Conservation (phyloP, 2,329 filamentous ascomycete species). For the Hypoxylon sp. region DNA sequence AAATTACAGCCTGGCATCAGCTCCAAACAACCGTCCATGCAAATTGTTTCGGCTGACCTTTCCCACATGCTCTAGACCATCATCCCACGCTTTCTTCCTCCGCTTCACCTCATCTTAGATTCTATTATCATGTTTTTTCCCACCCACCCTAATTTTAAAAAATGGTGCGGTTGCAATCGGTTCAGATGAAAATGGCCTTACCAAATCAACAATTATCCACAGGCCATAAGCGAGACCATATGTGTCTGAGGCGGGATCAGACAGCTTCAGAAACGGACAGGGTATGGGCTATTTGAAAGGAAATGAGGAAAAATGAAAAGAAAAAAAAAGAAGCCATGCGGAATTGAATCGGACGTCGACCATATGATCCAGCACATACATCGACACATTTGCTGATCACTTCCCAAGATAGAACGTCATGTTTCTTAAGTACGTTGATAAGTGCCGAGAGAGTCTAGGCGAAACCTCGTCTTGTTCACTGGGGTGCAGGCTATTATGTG, state of each 20-base stretch:
- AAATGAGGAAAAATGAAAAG: slow-evolving; percentile 5
- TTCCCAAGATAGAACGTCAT: slow-evolving; percentile 44
- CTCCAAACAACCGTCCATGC: slow-evolving; percentile 41
- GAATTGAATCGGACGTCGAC: slow-evolving; percentile 42
- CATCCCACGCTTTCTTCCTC: slow-evolving; percentile 39
- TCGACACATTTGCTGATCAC: slow-evolving; percentile 43
- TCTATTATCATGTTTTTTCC: slow-evolving; percentile 11
- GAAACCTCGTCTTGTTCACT: slow-evolving; percentile 43
- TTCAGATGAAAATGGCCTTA: slow-evolving; percentile 18
- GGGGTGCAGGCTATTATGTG: slow-evolving; percentile 40
- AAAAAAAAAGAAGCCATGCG: slow-evolving; percentile 32
- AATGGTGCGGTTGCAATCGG: slow-evolving; percentile 38
- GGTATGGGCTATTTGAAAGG: slow-evolving; percentile 24
- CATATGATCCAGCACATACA: slow-evolving; percentile 46
- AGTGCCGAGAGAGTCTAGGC: slow-evolving; percentile 46
- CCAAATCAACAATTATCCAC: slow-evolving; percentile 25
- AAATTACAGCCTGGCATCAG: slow-evolving; percentile 43
- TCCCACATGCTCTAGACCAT: slow-evolving; percentile 43
- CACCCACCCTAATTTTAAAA: slow-evolving; percentile 39
- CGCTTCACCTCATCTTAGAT: slow-evolving; percentile 33
- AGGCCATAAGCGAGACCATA: slow-evolving; percentile 29
- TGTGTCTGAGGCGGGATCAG: slow-evolving; percentile 32
- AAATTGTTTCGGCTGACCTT: slow-evolving; percentile 43
- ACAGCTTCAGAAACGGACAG: slow-evolving; percentile 35
- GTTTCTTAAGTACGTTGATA: slow-evolving; percentile 48